Base-by-base conservation (phyloP, 768 basidiomycete genomes). In the Xerocomus brunneocitrinus region DNA sequence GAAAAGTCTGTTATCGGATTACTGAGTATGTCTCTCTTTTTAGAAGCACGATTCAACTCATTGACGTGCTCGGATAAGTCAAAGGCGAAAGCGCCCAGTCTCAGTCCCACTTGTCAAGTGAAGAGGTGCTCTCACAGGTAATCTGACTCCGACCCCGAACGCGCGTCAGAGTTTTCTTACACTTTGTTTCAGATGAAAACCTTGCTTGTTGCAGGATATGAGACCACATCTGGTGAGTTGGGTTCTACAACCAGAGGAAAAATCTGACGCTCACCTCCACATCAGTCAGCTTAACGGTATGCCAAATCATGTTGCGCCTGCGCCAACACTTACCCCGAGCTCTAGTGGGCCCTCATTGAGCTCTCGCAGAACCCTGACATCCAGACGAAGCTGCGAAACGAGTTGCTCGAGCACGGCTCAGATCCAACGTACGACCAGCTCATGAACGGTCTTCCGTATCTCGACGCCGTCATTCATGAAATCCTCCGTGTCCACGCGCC, bases 351-450 rank as follows among this genome's bases (percentile, higher is more conserved):
- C 3, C 70, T 85, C 0, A 76, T 84, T 14, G 82, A 84, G 56
- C 74, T 84, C 2, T 73, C 72, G 2, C 72, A 69, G 27, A 61
- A 79, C 47, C 73, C 68, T 0, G 72, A 79, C 14, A 67, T 71
- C 4, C 83, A 85, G 61, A 60, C 69, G 6, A 76, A 68, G 44
- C 66, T 85, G 8, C 76, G 82, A 32, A 70, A 76, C 1, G 82
- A 85, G 50, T 71, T 85, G 5, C 53, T 71, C 2, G 64, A 69
- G 28, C 74, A 76, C 50, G 66, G 59, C 14, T 51, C 58, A 19
- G 83, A 84, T 61, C 79, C 82, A 14, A 76, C 75, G 2, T 82
- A 76, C 65, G 82, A 83, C 27, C 74, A 82, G 51, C 71, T 84
- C 3, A 72, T 67, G 4, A 73, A 74, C 2, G 71, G 45, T 9